Evolutionary conservation across 192 early-diverging fungal species (phyloP).

Genomic region (Thoreauomyces humboldtii): DNA sequence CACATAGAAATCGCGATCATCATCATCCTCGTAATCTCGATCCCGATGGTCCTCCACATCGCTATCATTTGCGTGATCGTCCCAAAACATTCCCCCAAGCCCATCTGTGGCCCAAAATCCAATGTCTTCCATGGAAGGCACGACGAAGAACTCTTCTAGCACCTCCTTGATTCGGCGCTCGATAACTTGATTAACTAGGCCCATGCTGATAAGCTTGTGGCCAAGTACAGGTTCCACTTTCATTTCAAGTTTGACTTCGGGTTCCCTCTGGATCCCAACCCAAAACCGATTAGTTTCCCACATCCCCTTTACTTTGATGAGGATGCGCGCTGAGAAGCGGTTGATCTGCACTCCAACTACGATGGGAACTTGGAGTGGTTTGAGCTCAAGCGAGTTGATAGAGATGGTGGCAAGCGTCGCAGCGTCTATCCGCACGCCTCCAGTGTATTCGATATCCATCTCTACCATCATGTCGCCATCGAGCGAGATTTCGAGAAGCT

Average conservation of each 20-base stretch:
- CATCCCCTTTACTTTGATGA: slow-evolving; percentile 74
- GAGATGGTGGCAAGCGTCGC: slow-evolving; percentile 62
- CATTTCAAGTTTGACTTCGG: slow-evolving; percentile 63
- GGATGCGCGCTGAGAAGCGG: slow-evolving; percentile 68
- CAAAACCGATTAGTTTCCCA: slow-evolving; percentile 76
- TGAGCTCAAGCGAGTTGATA: slow-evolving; percentile 54
- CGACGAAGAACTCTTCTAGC: slow-evolving; percentile 71
- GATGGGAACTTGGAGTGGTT: slow-evolving; percentile 71
- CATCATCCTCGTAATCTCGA: slow-evolving; percentile 3
- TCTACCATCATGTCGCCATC: slow-evolving; percentile 73
- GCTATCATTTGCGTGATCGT: slow-evolving; percentile 16
- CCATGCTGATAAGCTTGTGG: slow-evolving; percentile 77
- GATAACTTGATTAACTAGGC: slow-evolving; percentile 79
- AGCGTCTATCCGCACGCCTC: slow-evolving; percentile 73
- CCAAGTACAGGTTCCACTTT: slow-evolving; percentile 77
- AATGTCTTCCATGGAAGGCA: slow-evolving; percentile 89
- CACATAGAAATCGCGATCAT: too few relatives aligned
- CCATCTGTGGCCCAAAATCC: slow-evolving; percentile 59
- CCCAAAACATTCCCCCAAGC: slow-evolving; percentile 39
- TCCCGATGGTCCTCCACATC: background rate
- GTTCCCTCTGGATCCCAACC: slow-evolving; percentile 81
- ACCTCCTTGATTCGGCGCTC: slow-evolving; percentile 81
- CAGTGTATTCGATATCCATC: slow-evolving; percentile 72
- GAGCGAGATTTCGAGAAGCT: slow-evolving; percentile 66
- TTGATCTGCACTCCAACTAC: slow-evolving; percentile 74